A percentile compares a stretch with the other conserved stretches of the same genome.
phyloP scores from a whole-genome alignment of 2,329 filamentous ascomycete species.

The Phaeosphaeria sp. region DNA sequence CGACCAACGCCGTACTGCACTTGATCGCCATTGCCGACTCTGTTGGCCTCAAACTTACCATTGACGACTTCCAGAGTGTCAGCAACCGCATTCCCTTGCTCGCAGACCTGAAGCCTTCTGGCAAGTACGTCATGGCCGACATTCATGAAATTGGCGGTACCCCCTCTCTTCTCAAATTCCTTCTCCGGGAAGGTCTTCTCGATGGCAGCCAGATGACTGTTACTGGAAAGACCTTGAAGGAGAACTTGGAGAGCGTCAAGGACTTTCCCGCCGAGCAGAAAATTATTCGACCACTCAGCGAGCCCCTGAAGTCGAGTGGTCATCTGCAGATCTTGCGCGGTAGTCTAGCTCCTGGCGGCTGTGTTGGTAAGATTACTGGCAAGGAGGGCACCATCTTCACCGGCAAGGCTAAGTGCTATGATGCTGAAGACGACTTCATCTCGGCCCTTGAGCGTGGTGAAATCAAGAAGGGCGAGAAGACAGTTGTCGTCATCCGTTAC shows the following conservation, averaged over 20 bases:
- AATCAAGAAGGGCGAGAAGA: constrained; percentile 78
- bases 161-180: constrained; percentile 57
- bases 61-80: constrained; percentile 60
- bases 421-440: constrained; percentile 74
- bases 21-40: constrained; percentile 59
- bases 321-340: constrained; percentile 77
- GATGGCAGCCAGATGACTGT: constrained; percentile 58
- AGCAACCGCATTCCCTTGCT: constrained; percentile 59
- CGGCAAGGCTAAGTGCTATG: constrained; percentile 73
- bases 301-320: constrained; percentile 74
- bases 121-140: constrained; percentile 66
- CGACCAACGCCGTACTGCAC: constrained; percentile 59
- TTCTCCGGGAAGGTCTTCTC: constrained; percentile 57
- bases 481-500: constrained; percentile 77
- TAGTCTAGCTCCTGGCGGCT: constrained; percentile 71
- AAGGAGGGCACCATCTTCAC: constrained; percentile 74
- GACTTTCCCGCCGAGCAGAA: constrained; percentile 73
- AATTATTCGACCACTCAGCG: constrained; percentile 71
- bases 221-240: constrained; percentile 57
- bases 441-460: constrained; percentile 69
- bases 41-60: constrained; percentile 57
- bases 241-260: constrained; percentile 61
- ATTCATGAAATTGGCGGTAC: constrained; percentile 61
- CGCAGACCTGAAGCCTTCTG: constrained; percentile 59
- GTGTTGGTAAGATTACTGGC: constrained; percentile 77